Evolutionary conservation across 208 protist species (phyloP), one percentile per base, ranked within the genome.

Genomic region (Acanthamoeba pearcei): DNA sequence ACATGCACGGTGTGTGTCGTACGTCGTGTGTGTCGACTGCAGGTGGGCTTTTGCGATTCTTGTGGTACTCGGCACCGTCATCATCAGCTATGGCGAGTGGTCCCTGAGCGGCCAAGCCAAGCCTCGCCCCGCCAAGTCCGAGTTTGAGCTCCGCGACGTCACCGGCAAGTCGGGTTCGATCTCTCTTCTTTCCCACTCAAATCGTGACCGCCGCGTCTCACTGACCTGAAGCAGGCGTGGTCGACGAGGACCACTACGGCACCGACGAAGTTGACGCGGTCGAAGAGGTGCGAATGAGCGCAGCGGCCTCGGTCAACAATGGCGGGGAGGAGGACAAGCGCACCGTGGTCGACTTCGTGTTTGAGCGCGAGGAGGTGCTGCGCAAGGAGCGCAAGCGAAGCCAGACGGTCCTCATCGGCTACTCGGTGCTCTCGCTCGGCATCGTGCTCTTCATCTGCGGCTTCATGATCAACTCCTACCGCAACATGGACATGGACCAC

Each of bases 401-500:
- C 80, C 53, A 66, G 51, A 88, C 32, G 51, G 32, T 88, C 10
- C 80, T 88, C n/a, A 35, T n/a, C 32, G 24, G 8, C 38, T 82
- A 55, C 38, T 49, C 74, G 1, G 19, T 82, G 42, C 74, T 82
- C 38, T 35, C 80, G 29, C 53, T 88, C 15, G 80, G 24, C 29
- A 32, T 42, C 13, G 80, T 88, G n/a, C 8, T 88, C 42, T 88
- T 88, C 53, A 57, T 88, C 5, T 66, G 42, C 53, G 80, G 80
- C 80, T 88, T 66, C 53, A 6, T 88, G 24, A 35, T 64, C 80
- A 60, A 88, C 80, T 32, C 49, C 27, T 88, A 66, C 80, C 42
- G 53, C 80, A 88, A 88, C 80, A 88, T 66, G 80, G 27, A 27
- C 80, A 88, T 88, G 80, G 80, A 88, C 51, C 19, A 83, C 19